Evolutionary conservation across 495 filamentous ascomycete genomes (phyloP).

Genomic region (Durotheca rogersii): DNA sequence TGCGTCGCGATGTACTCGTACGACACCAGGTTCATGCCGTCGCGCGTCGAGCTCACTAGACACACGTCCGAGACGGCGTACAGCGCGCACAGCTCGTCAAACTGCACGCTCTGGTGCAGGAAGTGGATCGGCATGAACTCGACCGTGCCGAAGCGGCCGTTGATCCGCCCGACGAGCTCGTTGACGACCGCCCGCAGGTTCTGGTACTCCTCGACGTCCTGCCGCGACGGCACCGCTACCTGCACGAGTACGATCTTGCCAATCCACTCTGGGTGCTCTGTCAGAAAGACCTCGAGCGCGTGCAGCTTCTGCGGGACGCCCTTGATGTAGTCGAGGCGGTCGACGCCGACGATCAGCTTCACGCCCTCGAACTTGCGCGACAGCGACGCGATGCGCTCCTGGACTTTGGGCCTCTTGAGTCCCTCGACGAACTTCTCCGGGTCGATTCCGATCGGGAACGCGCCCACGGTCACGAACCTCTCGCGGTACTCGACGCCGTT

Average conservation of each 20-base stretch:
- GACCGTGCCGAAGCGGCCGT: constrained; percentile 88
- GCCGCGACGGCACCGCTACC: constrained; percentile 86
- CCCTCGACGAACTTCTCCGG: constrained; percentile 92
- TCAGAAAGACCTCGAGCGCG: constrained; percentile 85
- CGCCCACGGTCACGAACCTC: constrained; percentile 70
- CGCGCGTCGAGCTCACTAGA: constrained; percentile 85
- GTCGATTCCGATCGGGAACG: constrained; percentile 93
- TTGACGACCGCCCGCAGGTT: constrained; percentile 88
- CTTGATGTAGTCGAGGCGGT: constrained; percentile 94
- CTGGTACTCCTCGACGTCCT: constrained; percentile 96
- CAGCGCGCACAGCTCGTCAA: constrained; percentile 87
- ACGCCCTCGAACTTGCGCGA: constrained; percentile 81
- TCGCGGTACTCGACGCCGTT: constrained; percentile 78
- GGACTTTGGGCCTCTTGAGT: constrained; percentile 75
- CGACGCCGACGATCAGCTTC: constrained; percentile 90
- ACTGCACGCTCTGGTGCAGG: constrained; percentile 84
- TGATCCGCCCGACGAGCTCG: constrained; percentile 87
- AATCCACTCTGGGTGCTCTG: constrained; percentile 87
- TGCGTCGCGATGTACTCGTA: constrained; percentile 96
- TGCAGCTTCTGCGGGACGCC: constrained; percentile 94
- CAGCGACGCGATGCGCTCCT: constrained; percentile 73
- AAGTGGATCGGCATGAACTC: constrained; percentile 95
- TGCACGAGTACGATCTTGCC: constrained; percentile 91
- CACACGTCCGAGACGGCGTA: constrained; percentile 90
- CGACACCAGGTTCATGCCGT: constrained; percentile 96